A percentile compares a stretch with the other conserved stretches of the same genome.
phyloP scores from a whole-genome alignment of 768 basidiomycete genomes.

The Collybia nuda region DNA sequence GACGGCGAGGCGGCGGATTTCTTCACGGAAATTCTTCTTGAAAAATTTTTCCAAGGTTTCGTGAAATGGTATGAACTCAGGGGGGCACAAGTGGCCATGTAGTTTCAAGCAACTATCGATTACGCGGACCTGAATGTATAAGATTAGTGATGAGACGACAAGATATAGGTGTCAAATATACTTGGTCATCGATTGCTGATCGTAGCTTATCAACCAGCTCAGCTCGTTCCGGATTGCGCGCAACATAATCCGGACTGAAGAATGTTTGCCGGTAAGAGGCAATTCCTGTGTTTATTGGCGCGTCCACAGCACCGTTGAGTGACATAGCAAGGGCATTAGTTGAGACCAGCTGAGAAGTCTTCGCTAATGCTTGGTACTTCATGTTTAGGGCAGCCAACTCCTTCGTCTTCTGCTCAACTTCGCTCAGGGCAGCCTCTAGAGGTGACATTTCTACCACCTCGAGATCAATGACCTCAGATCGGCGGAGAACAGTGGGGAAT shows the following conservation, averaged over 20 bases:
- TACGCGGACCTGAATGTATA: constrained; percentile 57
- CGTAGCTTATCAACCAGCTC: constrained; percentile 74
- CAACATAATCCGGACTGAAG: constrained; percentile 67
- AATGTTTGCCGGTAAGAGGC: constrained; percentile 77
- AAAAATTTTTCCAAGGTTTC: constrained; percentile 86
- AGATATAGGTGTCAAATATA: constrained; percentile 28
- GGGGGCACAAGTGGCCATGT: constrained; percentile 78
- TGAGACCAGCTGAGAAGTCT: constrained; percentile 68
- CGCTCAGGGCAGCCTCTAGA: constrained; percentile 76
- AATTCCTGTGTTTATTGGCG: constrained; percentile 75
- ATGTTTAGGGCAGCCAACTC: constrained; percentile 69
- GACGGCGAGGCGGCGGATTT: constrained; percentile 69
- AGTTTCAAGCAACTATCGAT: constrained; percentile 84
- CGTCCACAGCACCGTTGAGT: constrained; percentile 85
- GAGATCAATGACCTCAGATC: constrained; percentile 79
- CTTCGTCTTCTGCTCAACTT: constrained; percentile 78
- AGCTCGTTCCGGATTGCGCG: constrained; percentile 66
- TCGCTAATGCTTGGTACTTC: constrained; percentile 76
- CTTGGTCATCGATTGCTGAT: constrained; percentile 79
- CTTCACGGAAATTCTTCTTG: constrained; percentile 80
- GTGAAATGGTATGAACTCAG: constrained; percentile 92
- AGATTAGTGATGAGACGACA: constrained; percentile 1
- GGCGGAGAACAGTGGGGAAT: constrained; percentile 88
- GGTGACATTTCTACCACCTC: constrained; percentile 81
- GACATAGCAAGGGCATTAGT: constrained; percentile 86